Conservation (phyloP, 768 basidiomycete species). For the Pisolithus microcarpus region DNA sequence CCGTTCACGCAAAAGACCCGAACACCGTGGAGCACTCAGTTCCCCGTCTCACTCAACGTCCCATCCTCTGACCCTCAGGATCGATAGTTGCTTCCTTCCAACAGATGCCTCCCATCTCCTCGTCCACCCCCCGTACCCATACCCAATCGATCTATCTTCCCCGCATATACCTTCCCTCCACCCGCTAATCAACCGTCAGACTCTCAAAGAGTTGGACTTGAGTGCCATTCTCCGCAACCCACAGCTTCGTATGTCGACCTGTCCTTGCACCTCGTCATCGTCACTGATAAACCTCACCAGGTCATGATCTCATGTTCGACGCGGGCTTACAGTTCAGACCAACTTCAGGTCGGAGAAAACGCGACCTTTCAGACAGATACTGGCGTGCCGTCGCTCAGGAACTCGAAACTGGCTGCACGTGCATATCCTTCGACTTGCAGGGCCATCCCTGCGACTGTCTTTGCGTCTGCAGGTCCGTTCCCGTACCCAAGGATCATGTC, state of each 20-base stretch:
- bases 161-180: conserved; percentile 60
- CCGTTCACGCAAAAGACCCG: conserved; percentile 23
- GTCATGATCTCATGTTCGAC: conserved; percentile 88
- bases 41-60: conserved; percentile 20
- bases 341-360: conserved; percentile 64
- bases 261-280: not conserved
- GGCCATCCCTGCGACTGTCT: conserved; percentile 48
- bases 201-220: conserved; percentile 79
- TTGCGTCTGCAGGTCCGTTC: conserved; percentile 47
- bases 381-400: conserved; percentile 80
- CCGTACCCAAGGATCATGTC: conserved; percentile 34
- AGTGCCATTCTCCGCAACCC: conserved; percentile 82
- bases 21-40: conserved; percentile 25
- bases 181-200: conserved; percentile 77
- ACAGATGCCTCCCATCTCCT: conserved; percentile 21
- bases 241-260: conserved; percentile 67
- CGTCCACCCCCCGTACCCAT: conserved; percentile 23
- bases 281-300: conserved; percentile 30
- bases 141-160: conserved; percentile 34
- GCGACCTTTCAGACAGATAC: conserved; percentile 69
- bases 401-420: conserved; percentile 76
- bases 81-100: conserved; percentile 20
- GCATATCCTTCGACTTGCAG: conserved; percentile 62
- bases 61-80: conserved; percentile 14
- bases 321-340: conserved; percentile 77